A percentile compares a stretch with the other conserved stretches of the same genome.
Evolutionary conservation across 139 green algal genomes (phyloP).

Genomic region (Coccomyxa sp.): DNA sequence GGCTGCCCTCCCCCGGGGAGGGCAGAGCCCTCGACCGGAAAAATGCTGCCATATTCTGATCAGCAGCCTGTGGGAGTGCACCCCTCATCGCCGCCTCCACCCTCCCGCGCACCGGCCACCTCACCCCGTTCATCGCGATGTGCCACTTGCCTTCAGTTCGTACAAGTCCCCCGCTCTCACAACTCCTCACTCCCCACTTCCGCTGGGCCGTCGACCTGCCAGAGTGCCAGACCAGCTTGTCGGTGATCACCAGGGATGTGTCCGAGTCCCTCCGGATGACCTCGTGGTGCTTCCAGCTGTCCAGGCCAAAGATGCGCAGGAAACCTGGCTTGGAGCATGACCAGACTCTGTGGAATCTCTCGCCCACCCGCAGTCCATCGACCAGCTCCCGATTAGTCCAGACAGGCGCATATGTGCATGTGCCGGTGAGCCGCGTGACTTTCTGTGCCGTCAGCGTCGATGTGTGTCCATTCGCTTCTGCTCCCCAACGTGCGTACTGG

Average conservation of each 20-base stretch:
- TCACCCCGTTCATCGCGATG: not conserved
- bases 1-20: not conserved
- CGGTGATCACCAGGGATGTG: not conserved
- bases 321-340: not conserved
- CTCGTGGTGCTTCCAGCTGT: not conserved
- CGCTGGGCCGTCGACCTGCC: not conserved
- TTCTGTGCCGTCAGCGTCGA: not conserved
- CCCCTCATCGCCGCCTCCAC: not conserved
- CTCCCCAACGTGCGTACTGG: not conserved
- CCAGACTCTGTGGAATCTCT: not conserved
- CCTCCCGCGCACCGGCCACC: not conserved
- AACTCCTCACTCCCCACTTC: not conserved
- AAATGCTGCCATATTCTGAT: not conserved
- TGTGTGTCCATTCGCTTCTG: not conserved
- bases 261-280: not conserved
- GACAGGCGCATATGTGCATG: not conserved
- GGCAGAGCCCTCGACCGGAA: not conserved
- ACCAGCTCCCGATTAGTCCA: not conserved
- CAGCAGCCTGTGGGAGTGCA: not conserved
- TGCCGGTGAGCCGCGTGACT: not conserved
- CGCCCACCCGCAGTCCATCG: not conserved
- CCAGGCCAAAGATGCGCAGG: not conserved
- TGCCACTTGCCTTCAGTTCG: not conserved
- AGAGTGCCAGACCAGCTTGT: not conserved
- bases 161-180: not conserved